Evolutionary conservation across 2,329 filamentous ascomycete genomes (phyloP), one percentile per base, ranked within the genome.

Genomic region (Ceratocystis cacaofunesta): DNA sequence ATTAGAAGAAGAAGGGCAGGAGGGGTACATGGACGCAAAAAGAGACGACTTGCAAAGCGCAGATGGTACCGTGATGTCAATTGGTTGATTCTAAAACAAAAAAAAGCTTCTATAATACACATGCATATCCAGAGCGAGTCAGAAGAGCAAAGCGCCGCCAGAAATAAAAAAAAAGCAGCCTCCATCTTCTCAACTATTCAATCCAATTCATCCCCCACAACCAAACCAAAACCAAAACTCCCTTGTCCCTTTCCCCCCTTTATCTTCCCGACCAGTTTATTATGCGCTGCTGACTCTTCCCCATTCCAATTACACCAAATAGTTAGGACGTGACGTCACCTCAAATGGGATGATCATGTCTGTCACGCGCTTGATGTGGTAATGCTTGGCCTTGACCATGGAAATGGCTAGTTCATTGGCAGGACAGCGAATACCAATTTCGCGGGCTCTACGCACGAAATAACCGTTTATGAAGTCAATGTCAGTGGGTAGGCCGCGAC

Each of bases 391-490:
- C 71, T 88, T 85, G 61, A 96, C 85, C 76, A 91, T 75, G 64
- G 85, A 78, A 73, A 87, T 77, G 52, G 95, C 77, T 78, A 89
- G 81, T 70, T 86, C 85, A 72, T 95, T 94, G 68, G 86, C 78
- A 10, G 84, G 82, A 70, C 85, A 85, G 62, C 82, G 78, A n/a
- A 96, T 78, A 1, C 89, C 89, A 68, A 92, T 71, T 72, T 89
- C 82, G 70, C 83, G 80, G 0, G 88, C 94, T 50, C 87, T 82
- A 62, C 78, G 80, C 41, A 95, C 80, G 67, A 99, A 87, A 76
- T 92, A 99, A 0, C 92, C 92, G 73, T 95, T 96, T 70, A 92
- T 82, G 71, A 87, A 95, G 58, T 92, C 84, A 50, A 96, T 82
- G 71, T 96, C 90, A 0, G 89, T 90, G 66, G 79, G 75, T 68